phyloP scores from a whole-genome alignment of 768 basidiomycete species.

The Russula foetens region DNA sequence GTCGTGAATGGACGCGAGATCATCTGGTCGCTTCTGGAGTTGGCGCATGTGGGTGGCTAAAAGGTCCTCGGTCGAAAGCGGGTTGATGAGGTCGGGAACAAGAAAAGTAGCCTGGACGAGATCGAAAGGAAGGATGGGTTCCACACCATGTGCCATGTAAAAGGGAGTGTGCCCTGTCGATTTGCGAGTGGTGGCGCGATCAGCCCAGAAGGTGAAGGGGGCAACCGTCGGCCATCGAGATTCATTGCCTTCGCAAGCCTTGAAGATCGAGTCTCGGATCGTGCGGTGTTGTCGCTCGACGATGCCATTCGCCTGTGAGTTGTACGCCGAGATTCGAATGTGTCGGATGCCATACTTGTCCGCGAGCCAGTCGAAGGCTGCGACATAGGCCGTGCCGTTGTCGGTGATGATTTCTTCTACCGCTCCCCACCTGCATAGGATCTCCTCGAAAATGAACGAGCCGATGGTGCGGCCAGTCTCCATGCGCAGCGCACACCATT shows the following conservation, averaged over 20 bases:
- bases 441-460: too few species aligned
- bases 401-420: too few species aligned
- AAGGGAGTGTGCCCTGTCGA: constrained; percentile 17
- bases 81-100: too few species aligned
- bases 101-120: too few species aligned
- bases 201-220: constrained; percentile 30
- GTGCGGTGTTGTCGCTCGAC: constrained; percentile 26
- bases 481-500: not conserved
- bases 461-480: not conserved
- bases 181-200: constrained; percentile 27
- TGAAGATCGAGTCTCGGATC: constrained; percentile 23
- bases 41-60: constrained; percentile 22
- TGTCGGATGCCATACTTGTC: constrained; percentile 22
- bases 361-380: too few species aligned
- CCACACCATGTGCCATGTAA: constrained; percentile 20
- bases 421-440: too few species aligned
- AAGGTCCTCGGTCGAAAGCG: constrained; percentile 23
- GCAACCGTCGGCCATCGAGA: constrained; percentile 27
- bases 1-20: not conserved
- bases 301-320: constrained; percentile 30
- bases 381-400: too few species aligned
- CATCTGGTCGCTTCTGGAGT: not conserved
- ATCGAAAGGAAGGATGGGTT: constrained; percentile 29
- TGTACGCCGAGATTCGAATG: constrained; percentile 29
- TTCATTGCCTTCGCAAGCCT: constrained; percentile 25